These are phyloP conservation scores for Xylaria polymorpha DNA, from an alignment of 2,329 filamentous ascomycete species.

Conservation along the genomic window DNA sequence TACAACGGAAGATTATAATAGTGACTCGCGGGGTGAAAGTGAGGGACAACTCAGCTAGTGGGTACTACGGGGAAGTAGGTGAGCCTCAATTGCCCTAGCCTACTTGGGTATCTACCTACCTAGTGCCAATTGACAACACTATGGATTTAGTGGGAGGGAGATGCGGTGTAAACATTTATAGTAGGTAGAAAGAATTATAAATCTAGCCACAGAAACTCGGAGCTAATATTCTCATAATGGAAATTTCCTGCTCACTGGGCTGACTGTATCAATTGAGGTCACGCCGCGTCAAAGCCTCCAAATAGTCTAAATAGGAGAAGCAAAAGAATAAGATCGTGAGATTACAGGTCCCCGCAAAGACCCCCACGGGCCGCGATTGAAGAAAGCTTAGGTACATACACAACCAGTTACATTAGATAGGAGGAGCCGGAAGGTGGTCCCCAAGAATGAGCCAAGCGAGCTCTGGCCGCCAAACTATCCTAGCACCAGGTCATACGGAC, in stretches of 20 bases:
- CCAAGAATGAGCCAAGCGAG: constrained; percentile 33
- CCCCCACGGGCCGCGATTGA: constrained; percentile 21
- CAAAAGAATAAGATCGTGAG: constrained; percentile 28
- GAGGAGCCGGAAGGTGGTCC: constrained; percentile 24
- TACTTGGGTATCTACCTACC: not conserved
- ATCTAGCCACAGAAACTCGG: not conserved
- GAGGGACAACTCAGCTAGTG: not conserved
- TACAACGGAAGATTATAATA: not conserved
- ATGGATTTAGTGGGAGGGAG: not conserved
- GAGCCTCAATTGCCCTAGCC: not conserved
- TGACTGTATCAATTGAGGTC: not conserved
- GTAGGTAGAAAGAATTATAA: not conserved
- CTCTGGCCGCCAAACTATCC: constrained; percentile 35
- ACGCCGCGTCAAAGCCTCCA: not conserved
- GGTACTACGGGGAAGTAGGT: not conserved
- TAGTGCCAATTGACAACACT: not conserved
- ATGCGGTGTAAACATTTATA: too few species aligned
- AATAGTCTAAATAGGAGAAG: not conserved
- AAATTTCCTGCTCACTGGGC: not conserved
- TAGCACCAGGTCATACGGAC: constrained; percentile 40
- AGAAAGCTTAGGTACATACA: not conserved
- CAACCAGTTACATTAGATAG: too few species aligned
- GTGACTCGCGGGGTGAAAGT: not conserved
- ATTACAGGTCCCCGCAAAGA: constrained; percentile 30
- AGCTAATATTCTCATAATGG: not conserved